A percentile compares a stretch with the other conserved stretches of the same genome.
phyloP scores from a whole-genome alignment of 257 asterid species.

The Solanum arcanum region DNA sequence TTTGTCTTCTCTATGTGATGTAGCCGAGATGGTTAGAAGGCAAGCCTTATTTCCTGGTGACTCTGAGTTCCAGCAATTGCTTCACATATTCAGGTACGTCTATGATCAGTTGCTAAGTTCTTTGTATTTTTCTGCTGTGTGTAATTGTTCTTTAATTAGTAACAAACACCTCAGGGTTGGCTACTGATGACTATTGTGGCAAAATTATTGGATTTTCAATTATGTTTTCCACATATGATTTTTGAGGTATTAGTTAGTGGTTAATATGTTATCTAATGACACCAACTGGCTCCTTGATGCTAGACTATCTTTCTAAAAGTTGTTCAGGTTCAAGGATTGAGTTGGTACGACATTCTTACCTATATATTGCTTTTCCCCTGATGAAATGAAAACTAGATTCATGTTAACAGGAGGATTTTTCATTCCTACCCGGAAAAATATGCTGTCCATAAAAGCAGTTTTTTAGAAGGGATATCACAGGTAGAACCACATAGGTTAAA shows the following conservation, averaged over 20 bases:
- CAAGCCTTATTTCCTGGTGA: constrained; percentile 94
- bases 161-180: not conserved
- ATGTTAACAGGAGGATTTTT: not conserved
- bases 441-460: not conserved
- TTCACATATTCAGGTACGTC: constrained; percentile 69
- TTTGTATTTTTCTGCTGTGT: not conserved
- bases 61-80: constrained; percentile 88
- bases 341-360: not conserved
- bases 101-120: not conserved
- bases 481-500: not conserved
- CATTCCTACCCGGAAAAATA: not conserved
- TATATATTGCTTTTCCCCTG: not conserved
- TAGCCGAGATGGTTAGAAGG: constrained; percentile 90
- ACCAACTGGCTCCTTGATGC: not conserved
- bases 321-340: not conserved
- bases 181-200: not conserved
- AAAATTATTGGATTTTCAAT: not conserved
- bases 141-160: not conserved
- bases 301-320: not conserved
- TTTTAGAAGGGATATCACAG: not conserved
- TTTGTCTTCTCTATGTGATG: not conserved
- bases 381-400: not conserved
- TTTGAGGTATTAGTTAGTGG: not conserved
- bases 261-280: not conserved
- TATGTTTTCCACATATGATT: not conserved